Evolutionary conservation across 306 rosid genomes (phyloP), one percentile per base, ranked within the genome.

Genomic region (Phaseolus lunatus): DNA sequence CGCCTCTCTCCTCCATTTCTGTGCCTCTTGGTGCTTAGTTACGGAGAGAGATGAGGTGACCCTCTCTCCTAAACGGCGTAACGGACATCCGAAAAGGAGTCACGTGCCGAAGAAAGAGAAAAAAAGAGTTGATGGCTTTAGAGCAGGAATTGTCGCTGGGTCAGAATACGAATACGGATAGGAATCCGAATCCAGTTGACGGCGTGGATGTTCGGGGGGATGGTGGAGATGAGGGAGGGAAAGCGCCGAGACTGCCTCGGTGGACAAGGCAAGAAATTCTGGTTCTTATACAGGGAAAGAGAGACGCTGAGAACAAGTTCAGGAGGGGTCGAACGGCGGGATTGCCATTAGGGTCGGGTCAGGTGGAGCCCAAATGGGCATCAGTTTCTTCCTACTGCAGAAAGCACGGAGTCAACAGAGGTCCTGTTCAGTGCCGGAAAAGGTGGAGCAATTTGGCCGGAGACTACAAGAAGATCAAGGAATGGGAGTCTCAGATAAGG

Each of bases 381-480:
- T 88, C 92, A 5, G 94, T 91, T 5, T 91, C 97, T 5, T 72
- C 92, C 4, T 89, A 91, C 84, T 91, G 97, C 64, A 79, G 70
- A 83, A 81, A 85, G 70, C 94, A 91, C 26, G 97, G 92, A 31
- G 97, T 91, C 62, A 91, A 88, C 89, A 81, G 94, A 16, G 97
- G 92, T 20, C 94, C 97, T 24, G 92, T 91, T 13, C 97, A 91
- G 94, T 91, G 94, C 86, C 88, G 97, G 33, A 91, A 91, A 85
- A 61, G 97, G 80, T 91, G 97, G 97, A 91, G 97, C 73, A 91
- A 91, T 80, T 82, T 91, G 83, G 92, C 94, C 19, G 94, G 97
- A 26, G 97, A 91, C 65, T 91, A 76, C 56, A 91, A 91, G 85
- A 91, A 91, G 86, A 91, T 91, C 72, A 89, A 88, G 67, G 94